Evolutionary conservation across 1,284 basidiomycete species (phyloP).

Genomic region (Ustilago lituana): DNA sequence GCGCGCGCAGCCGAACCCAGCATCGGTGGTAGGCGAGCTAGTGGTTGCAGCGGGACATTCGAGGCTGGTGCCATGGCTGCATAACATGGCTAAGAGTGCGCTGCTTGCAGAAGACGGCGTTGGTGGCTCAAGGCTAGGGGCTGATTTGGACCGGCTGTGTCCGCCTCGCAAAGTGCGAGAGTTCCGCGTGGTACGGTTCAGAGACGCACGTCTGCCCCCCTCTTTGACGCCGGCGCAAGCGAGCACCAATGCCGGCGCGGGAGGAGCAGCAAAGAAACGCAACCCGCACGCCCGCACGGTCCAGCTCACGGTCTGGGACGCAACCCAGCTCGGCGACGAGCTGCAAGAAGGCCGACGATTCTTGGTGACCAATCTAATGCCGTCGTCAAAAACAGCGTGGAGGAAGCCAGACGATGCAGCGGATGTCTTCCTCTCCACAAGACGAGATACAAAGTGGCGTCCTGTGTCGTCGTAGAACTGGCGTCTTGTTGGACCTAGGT

Average conservation of each 20-base stretch:
- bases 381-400: constrained; percentile 75
- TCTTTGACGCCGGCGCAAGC: constrained; percentile 2
- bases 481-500: background rate
- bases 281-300: constrained; percentile 47
- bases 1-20: constrained; percentile 7
- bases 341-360: constrained; percentile 28
- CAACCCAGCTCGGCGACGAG: constrained; percentile 22
- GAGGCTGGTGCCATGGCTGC: constrained; percentile 20
- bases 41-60: constrained; percentile 17
- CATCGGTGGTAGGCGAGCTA: constrained; percentile 19
- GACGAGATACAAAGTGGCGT: constrained; percentile 74
- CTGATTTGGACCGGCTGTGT: constrained; percentile 72
- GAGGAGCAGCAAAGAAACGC: constrained; percentile 9
- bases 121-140: constrained; percentile 1
- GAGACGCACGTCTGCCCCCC: constrained; percentile 72
- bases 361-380: constrained; percentile 75
- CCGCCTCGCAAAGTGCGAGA: constrained; percentile 81
- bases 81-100: constrained; percentile 8
- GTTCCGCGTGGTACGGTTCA: constrained; percentile 80
- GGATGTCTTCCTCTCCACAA: constrained; percentile 76
- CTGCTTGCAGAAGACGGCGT: constrained; percentile 15
- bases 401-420: constrained; percentile 71
- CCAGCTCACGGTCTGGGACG: constrained; percentile 56
- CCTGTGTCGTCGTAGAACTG: background rate
- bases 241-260: background rate